Evolutionary conservation across 345 rosid species (phyloP), one percentile per base, ranked within the genome.

Genomic region (Hibiscus syriacus): DNA sequence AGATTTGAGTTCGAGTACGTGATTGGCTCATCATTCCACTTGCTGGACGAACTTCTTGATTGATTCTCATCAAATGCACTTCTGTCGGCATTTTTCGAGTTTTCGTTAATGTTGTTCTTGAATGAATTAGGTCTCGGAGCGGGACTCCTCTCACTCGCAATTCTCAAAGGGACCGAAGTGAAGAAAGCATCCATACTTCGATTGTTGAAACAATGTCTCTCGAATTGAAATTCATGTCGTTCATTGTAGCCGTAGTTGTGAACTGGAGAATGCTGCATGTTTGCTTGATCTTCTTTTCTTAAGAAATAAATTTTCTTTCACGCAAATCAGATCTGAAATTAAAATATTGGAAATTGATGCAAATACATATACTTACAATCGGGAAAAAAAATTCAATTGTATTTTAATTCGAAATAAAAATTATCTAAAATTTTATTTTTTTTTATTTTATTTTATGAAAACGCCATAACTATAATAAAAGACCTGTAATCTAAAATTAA

Each of bases 1-100:
- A 86, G 91, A 0, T 60, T 80, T 0, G 97, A 92, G 70, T 83
- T 85, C 5, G 98, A 90, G 74, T 80, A 92, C 83, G 88, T 83
- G 60, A 90, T 92, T 0, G 84, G 92, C 5, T 71, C 82, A 3
- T 61, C 14, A 36, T 68, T 80, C 38, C 70, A 78, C 38, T 75
- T 70, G 36, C 77, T 77, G 73, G 80, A 80, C 3, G 78, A 67
- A 14, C 78, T 79, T 77, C 82, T 77, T n/a, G 76, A 64, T 7
- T 81, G 56, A 38, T 83, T 50, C 0, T 77, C 53, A 0, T 75
- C 36, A 14, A 39, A 49, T 12, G 72, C 80, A 59, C 70, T 73
- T 2, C 73, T 20, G 0, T 71, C 77, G 12, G 36, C 60, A 81
- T 75, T 78, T 66, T 70, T 36, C 45, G 68, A 76, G 73, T 80